phyloP scores from a whole-genome alignment of 2,329 filamentous ascomycete genomes.

The Aspergillus amoenus region DNA sequence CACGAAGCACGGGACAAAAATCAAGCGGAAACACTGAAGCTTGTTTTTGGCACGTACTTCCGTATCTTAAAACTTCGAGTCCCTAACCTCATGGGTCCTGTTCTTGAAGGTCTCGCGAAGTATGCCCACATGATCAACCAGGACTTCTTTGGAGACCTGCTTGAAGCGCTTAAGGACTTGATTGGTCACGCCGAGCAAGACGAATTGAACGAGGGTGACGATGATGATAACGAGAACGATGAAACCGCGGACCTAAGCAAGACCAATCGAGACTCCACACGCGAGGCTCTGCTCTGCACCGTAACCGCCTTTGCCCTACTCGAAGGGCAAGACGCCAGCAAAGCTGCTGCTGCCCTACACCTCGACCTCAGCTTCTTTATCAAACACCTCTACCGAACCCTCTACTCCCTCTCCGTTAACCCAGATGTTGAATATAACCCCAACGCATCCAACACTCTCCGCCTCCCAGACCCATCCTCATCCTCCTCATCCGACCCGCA shows the following conservation, averaged over 20 bases:
- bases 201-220: conserved; percentile 47
- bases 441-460: conserved; percentile 60
- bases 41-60: conserved; percentile 95
- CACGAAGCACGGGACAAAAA: conserved; percentile 92
- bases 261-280: conserved; percentile 68
- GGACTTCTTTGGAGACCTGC: conserved; percentile 94
- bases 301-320: conserved; percentile 96
- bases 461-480: conserved; percentile 65
- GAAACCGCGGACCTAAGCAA: conserved; percentile 27
- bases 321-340: conserved; percentile 87
- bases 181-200: conserved; percentile 68
- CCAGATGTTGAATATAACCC: conserved; percentile 81
- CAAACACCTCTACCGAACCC: conserved; percentile 83
- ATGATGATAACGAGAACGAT: conserved; percentile 32
- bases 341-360: conserved; percentile 75
- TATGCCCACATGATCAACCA: conserved; percentile 98
- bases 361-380: conserved; percentile 96
- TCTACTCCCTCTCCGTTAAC: conserved; percentile 75
- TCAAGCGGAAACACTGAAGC: conserved; percentile 92
- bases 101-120: conserved; percentile 88
- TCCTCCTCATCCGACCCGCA: conserved; percentile 41
- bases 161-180: conserved; percentile 91
- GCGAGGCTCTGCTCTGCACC: conserved; percentile 88
- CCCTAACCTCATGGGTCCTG: conserved; percentile 90
- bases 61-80: conserved; percentile 82